Conservation (phyloP, 352 stramenopile genomes). For the Pelagophyceae sp. region DNA sequence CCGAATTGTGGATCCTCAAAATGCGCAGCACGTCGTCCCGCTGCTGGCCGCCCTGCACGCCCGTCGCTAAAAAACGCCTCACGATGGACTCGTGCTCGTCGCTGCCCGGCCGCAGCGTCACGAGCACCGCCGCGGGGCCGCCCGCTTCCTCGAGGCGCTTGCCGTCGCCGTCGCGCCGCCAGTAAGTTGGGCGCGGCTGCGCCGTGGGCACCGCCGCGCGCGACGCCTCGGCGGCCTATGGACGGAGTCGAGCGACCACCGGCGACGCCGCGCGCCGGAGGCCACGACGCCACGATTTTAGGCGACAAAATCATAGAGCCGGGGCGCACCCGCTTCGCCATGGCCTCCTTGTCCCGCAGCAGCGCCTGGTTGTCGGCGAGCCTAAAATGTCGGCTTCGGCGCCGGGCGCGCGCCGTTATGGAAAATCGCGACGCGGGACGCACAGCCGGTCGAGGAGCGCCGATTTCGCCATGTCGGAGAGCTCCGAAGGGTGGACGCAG, state of each 20-base stretch:
- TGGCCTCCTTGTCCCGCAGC: background rate
- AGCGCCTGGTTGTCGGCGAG: too few relatives aligned
- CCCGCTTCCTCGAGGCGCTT: background rate
- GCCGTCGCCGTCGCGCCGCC: constrained; percentile 14
- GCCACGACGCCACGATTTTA: too few relatives aligned
- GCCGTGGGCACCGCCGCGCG: background rate
- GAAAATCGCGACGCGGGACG: too few relatives aligned
- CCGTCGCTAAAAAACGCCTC: too few relatives aligned
- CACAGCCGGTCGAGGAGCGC: background rate
- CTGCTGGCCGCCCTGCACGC: too few relatives aligned
- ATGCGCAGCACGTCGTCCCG: too few relatives aligned
- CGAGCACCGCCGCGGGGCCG: background rate
- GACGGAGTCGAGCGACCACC: too few relatives aligned
- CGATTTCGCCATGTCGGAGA: background rate
- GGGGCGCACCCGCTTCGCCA: background rate
- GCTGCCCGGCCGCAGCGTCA: background rate
- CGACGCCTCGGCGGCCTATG: too few relatives aligned
- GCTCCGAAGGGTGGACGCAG: background rate
- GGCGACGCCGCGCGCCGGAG: too few relatives aligned
- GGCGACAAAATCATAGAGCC: too few relatives aligned
- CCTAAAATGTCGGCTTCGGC: too few relatives aligned
- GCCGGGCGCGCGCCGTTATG: too few relatives aligned
- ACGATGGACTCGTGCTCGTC: constrained; percentile 8
- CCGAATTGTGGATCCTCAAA: background rate
- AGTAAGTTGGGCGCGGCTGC: background rate